Percentiles rank a stretch among this genome's conserved stretches.
Conservation (phyloP, 768 basidiomycete genomes). For the Panaeolus cyanescens region DNA sequence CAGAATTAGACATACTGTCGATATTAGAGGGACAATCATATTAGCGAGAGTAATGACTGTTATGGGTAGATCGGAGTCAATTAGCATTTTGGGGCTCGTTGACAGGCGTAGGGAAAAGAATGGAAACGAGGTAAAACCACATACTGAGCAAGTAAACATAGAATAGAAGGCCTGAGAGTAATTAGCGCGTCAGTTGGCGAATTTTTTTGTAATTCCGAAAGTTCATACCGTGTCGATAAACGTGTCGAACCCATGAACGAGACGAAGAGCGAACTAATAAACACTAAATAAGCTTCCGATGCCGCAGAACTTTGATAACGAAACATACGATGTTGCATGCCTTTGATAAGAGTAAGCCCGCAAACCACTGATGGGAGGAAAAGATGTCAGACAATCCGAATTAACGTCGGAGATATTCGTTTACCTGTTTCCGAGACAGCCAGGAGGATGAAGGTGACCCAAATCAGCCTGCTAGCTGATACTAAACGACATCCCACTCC, state of each 20-base stretch:
- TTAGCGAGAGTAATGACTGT: constrained; percentile 14
- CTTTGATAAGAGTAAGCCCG: constrained; percentile 8
- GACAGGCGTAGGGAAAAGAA: background rate
- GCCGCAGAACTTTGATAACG: background rate
- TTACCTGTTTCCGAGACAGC: constrained; percentile 40
- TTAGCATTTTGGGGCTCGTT: background rate
- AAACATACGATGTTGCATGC: constrained; percentile 7
- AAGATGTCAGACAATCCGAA: background rate
- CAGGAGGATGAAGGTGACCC: constrained; percentile 37
- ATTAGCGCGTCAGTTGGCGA: background rate
- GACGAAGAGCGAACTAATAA: constrained; percentile 6
- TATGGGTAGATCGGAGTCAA: constrained; percentile 5
- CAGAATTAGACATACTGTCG: constrained; percentile 5
- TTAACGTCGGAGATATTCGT: background rate
- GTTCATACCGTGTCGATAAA: constrained; percentile 16
- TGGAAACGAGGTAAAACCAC: background rate
- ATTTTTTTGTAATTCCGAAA: background rate
- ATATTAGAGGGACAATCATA: constrained; percentile 14
- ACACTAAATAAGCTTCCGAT: background rate
- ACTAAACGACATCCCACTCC: constrained; percentile 31
- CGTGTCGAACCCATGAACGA: constrained; percentile 15
- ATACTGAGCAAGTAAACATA: constrained; percentile 15
- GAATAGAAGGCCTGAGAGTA: constrained; percentile 1
- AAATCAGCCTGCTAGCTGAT: constrained; percentile 31
- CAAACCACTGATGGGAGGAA: background rate